A percentile compares a stretch with the other conserved stretches of the same genome.
Conservation (phyloP, 805 yeast genomes). For the Teunomyces funiuensis region DNA sequence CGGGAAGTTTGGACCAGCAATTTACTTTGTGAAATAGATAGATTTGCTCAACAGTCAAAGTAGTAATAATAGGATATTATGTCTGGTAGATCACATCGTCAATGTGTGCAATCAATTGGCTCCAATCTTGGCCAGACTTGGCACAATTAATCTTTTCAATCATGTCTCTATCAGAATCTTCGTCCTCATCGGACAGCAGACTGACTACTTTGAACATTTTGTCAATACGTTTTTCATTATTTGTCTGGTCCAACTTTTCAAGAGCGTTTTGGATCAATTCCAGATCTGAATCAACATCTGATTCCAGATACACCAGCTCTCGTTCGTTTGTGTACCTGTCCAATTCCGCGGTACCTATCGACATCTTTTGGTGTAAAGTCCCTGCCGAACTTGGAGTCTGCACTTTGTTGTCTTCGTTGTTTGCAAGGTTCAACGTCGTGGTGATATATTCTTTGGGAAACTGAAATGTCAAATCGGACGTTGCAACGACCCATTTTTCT, state of each 20-base stretch:
- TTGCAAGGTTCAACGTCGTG: constrained; percentile 26
- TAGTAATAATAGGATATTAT: not conserved
- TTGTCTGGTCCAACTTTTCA: not conserved
- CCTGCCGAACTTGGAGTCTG: constrained; percentile 10
- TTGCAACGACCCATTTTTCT: constrained; percentile 46
- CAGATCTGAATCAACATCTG: constrained; percentile 21
- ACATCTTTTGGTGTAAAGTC: not conserved
- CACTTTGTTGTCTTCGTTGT: not conserved
- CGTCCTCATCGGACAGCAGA: constrained; percentile 11
- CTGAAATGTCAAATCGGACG: constrained; percentile 29
- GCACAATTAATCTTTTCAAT: constrained; percentile 12
- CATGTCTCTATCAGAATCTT: constrained; percentile 22
- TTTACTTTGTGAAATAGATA: constrained; percentile 45
- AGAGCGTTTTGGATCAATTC: constrained; percentile 4
- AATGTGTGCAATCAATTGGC: constrained; percentile 17
- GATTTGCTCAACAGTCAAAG: constrained; percentile 23
- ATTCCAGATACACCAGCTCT: constrained; percentile 1
- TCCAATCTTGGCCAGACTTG: constrained; percentile 12
- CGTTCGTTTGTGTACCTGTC: not conserved
- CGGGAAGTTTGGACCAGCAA: constrained; percentile 76
- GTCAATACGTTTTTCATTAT: constrained; percentile 1
- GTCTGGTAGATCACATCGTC: constrained; percentile 13
- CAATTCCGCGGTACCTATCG: not conserved
- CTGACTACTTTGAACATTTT: not conserved
- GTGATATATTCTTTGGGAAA: constrained; percentile 39